Percentiles rank a stretch among this genome's conserved stretches.
Evolutionary conservation across 139 green algal species (phyloP).

Genomic region (Penium margaritaceum): DNA sequence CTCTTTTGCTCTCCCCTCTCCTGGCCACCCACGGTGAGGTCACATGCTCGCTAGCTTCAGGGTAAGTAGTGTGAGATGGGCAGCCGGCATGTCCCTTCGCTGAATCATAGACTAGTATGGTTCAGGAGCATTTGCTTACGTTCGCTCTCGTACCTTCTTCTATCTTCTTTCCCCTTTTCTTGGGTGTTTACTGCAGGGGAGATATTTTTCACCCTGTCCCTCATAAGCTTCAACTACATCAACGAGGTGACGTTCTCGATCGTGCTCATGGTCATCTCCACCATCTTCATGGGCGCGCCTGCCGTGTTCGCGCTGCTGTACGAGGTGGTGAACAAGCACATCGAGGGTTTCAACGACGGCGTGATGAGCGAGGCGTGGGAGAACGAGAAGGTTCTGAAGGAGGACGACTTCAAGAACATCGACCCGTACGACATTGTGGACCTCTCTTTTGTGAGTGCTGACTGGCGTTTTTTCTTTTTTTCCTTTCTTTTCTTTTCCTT

Average conservation of each 20-base stretch:
- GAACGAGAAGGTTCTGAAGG: background rate
- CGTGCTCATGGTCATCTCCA: background rate
- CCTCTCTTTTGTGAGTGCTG: no score
- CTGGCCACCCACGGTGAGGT: no score
- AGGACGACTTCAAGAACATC: background rate
- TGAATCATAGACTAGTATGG: no score
- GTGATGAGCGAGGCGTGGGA: background rate
- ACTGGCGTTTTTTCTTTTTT: no score
- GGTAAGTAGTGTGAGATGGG: no score
- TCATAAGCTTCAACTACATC: slow-evolving; percentile 2
- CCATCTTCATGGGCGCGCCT: background rate
- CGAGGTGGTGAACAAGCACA: background rate
- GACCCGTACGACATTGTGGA: slow-evolving; percentile 1
- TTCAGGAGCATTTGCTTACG: no score
- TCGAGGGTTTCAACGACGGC: slow-evolving; percentile 1
- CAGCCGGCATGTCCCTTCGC: no score
- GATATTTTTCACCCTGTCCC: background rate
- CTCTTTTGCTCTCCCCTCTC: no score
- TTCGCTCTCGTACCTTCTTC: no score
- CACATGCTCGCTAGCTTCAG: no score
- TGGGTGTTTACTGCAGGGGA: background rate
- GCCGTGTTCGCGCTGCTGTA: background rate
- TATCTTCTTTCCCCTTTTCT: background rate
- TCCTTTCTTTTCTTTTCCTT: no score
- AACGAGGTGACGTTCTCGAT: background rate